A percentile compares a stretch with the other conserved stretches of the same genome.
Conservation (phyloP, 2,329 filamentous ascomycete genomes). For the Colletotrichum liriopes region DNA sequence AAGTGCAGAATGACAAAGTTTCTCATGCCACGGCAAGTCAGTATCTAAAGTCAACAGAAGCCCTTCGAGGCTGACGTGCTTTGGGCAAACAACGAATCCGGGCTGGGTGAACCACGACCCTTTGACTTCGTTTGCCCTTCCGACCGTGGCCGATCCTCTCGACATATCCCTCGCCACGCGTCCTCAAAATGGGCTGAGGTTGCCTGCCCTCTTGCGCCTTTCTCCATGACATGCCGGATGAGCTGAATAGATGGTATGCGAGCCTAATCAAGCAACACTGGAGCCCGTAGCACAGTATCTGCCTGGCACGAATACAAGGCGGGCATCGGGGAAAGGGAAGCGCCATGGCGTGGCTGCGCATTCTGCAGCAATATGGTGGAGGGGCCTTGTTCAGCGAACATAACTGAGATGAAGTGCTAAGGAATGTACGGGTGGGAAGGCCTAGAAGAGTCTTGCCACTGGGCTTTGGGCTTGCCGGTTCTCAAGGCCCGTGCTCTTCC, state of each 20-base stretch:
- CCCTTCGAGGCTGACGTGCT: not conserved
- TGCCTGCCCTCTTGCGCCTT: not conserved
- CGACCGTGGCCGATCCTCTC: too few relatives aligned
- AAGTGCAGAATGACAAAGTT: not conserved
- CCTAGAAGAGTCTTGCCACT: not conserved
- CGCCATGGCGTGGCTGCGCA: not conserved
- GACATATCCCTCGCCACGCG: not conserved
- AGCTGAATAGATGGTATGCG: not conserved
- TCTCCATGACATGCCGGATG: not conserved
- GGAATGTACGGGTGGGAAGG: not conserved
- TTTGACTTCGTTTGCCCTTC: not conserved
- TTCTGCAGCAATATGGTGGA: not conserved
- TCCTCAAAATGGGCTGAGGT: not conserved
- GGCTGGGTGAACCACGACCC: not conserved
- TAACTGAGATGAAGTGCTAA: not conserved
- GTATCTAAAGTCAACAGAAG: not conserved
- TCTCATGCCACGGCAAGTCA: not conserved
- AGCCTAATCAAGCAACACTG: not conserved
- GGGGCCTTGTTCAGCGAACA: not conserved
- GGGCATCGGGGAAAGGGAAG: not conserved
- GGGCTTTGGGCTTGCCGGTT: not conserved
- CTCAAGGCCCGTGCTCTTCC: not conserved
- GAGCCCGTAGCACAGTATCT: not conserved
- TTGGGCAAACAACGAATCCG: conserved; percentile 3
- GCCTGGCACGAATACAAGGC: not conserved